Percentiles rank a stretch among this genome's conserved stretches.
Conservation (phyloP, 331 rosid genomes). For the Quercus lobata region DNA sequence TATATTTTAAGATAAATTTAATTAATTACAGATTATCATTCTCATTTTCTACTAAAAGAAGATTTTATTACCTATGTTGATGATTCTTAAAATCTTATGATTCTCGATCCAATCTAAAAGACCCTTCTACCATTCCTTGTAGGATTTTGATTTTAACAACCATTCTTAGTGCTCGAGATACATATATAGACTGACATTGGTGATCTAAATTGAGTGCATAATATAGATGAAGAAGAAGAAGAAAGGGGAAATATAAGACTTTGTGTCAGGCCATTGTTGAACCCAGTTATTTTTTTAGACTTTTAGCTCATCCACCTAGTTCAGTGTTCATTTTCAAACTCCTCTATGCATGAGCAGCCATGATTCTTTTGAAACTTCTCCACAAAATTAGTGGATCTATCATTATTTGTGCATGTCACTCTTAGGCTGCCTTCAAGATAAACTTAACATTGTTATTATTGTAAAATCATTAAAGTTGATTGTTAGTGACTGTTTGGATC, state of each 20-base stretch:
- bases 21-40: no score
- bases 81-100: no score
- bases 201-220: not conserved
- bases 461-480: conserved; percentile 6
- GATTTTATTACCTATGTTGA: no score
- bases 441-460: not conserved
- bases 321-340: no score
- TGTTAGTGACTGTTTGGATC: not conserved
- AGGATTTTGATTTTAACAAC: no score
- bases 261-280: not conserved
- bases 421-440: not conserved
- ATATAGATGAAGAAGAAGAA: not conserved
- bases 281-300: not conserved
- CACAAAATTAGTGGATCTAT: not conserved
- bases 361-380: not conserved
- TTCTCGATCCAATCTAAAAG: no score
- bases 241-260: not conserved
- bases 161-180: not conserved
- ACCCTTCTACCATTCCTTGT: no score
- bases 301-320: not conserved
- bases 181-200: not conserved
- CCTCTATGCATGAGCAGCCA: not conserved
- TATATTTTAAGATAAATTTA: no score
- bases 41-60: no score
- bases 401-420: not conserved